Evolutionary conservation across 768 basidiomycete species (phyloP).

Genomic region (Neoboletus subvelutipes): DNA sequence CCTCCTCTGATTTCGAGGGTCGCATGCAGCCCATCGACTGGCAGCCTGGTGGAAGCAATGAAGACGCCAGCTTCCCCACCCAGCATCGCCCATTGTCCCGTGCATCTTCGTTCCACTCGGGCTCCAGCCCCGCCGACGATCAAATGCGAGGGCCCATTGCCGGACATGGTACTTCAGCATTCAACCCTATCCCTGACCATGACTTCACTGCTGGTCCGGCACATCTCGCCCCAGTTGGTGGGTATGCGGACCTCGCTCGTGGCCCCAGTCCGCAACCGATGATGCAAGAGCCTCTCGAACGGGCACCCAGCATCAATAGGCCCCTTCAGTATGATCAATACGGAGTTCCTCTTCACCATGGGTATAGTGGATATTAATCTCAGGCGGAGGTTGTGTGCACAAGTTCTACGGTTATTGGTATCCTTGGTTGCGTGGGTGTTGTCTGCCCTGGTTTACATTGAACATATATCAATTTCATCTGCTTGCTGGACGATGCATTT

Average conservation of each 20-base stretch:
- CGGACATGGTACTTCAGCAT: conserved; percentile 26
- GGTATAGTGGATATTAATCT: conserved; percentile 27
- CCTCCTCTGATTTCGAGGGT: conserved; percentile 76
- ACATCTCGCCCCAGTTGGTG: conserved; percentile 64
- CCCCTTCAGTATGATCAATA: conserved; percentile 51
- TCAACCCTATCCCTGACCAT: conserved; percentile 61
- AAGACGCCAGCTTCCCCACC: conserved; percentile 45
- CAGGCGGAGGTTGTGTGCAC: not conserved
- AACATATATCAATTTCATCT: conserved; percentile 7
- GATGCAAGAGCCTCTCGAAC: conserved; percentile 41
- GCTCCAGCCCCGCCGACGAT: conserved; percentile 35
- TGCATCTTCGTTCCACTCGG: conserved; percentile 71
- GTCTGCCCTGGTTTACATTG: conserved; percentile 1
- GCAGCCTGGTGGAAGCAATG: conserved; percentile 59
- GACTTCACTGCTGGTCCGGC: conserved; percentile 70
- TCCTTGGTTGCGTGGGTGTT: not conserved
- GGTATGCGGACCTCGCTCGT: conserved; percentile 80
- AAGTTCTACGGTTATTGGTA: not conserved
- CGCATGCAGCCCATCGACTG: conserved; percentile 89
- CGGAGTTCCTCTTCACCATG: conserved; percentile 61
- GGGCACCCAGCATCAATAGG: conserved; percentile 44
- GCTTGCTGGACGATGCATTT: conserved; percentile 36
- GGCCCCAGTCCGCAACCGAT: conserved; percentile 67
- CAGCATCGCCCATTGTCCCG: conserved; percentile 52
- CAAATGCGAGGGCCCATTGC: conserved; percentile 35